phyloP scores from a whole-genome alignment of 2,329 filamentous ascomycete species.

The Niveomyces coronatus region DNA sequence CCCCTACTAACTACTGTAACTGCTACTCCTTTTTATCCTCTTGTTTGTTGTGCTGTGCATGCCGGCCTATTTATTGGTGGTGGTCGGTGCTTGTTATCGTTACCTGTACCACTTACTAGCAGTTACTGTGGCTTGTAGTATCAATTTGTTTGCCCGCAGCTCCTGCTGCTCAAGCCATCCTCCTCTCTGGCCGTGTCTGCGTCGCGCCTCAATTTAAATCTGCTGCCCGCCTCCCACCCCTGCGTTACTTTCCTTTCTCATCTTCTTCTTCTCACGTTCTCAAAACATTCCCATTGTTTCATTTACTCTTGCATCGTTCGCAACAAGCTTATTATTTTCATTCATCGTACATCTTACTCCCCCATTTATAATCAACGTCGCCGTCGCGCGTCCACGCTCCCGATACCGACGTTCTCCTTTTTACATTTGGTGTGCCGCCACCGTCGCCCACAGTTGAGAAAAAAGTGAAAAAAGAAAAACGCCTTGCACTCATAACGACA shows the following conservation, averaged over 20 bases:
- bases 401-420: too few relatives aligned
- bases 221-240: neutral
- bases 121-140: too few relatives aligned
- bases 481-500: too few relatives aligned
- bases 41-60: too few relatives aligned
- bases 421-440: neutral
- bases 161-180: slow-evolving; percentile 1
- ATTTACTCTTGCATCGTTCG: neutral
- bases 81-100: too few relatives aligned
- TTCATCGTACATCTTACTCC: neutral
- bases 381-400: neutral
- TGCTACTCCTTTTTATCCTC: too few relatives aligned
- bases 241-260: neutral
- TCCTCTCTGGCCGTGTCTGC: neutral
- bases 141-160: neutral
- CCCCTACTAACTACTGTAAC: too few relatives aligned
- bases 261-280: neutral
- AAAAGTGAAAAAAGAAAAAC: too few relatives aligned
- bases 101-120: too few relatives aligned
- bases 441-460: neutral
- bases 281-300: neutral
- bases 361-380: neutral
- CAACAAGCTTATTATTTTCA: neutral
- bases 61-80: too few relatives aligned
- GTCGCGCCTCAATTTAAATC: neutral